Percentiles rank a stretch among this genome's conserved stretches.
These are phyloP conservation scores for Cystofilobasidium capitatum DNA, from an alignment of 768 basidiomycete species.

Conservation along the genomic window DNA sequence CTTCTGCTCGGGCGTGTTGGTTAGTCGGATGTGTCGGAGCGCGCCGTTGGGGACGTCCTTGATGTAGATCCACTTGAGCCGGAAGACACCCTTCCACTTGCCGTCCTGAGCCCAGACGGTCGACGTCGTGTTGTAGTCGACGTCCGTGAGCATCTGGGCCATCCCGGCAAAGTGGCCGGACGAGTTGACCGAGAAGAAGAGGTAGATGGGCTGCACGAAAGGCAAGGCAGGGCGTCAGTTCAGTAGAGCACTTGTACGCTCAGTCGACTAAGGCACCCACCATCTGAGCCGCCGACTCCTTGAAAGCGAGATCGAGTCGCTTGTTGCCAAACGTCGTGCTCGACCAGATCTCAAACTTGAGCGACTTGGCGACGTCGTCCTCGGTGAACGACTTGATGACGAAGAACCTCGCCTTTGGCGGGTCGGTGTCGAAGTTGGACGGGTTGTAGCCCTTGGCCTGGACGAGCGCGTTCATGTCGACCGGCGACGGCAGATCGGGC, in stretches of 20 bases:
- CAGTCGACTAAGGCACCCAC: neutral
- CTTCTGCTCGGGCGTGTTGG: slow-evolving; percentile 94
- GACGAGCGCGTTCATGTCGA: slow-evolving; percentile 78
- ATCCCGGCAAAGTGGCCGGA: slow-evolving; percentile 24
- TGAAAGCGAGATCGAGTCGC: slow-evolving; percentile 92
- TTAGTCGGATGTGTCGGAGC: slow-evolving; percentile 76
- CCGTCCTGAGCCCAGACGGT: slow-evolving; percentile 98
- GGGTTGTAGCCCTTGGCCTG: slow-evolving; percentile 88
- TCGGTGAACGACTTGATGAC: slow-evolving; percentile 97
- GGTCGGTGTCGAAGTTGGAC: slow-evolving; percentile 66
- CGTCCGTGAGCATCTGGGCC: slow-evolving; percentile 28
- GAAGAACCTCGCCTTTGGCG: slow-evolving; percentile 73
- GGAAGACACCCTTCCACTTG: slow-evolving; percentile 99
- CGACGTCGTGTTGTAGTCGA: slow-evolving; percentile 28
- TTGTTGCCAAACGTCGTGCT: slow-evolving; percentile 96
- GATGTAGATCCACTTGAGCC: slow-evolving; percentile 95
- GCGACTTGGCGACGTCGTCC: slow-evolving; percentile 95
- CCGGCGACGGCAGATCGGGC: slow-evolving; percentile 45
- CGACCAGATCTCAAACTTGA: slow-evolving; percentile 72
- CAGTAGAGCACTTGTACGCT: neutral
- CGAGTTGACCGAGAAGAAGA: slow-evolving; percentile 95
- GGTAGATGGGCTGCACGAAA: slow-evolving; percentile 56
- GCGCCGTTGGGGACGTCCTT: slow-evolving; percentile 68
- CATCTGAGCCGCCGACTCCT: slow-evolving; percentile 69
- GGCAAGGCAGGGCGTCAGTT: neutral